A percentile compares a stretch with the other conserved stretches of the same genome.
Evolutionary conservation across 2,329 filamentous ascomycete species (phyloP).

Genomic region (Talaromyces sp.): DNA sequence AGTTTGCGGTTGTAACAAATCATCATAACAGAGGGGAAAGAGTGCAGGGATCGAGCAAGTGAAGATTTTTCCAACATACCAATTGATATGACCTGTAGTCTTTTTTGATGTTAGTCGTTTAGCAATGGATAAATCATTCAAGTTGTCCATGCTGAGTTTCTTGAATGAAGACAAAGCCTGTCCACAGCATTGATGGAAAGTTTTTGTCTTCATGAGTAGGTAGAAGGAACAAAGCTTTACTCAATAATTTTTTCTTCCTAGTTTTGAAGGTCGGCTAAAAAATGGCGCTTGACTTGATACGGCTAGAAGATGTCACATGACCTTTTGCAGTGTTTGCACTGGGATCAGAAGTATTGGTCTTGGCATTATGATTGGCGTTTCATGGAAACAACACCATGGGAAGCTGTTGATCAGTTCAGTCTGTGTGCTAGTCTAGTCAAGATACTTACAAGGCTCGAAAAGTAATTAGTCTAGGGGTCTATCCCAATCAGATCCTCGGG

Average conservation of each 20-base stretch:
- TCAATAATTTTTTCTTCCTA: conserved; percentile 7
- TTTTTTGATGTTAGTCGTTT: neutral
- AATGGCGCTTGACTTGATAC: neutral
- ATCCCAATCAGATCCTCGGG: neutral
- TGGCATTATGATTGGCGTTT: neutral
- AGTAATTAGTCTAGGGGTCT: neutral
- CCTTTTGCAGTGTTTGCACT: conserved; percentile 15
- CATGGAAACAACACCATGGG: neutral
- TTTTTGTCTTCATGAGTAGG: neutral
- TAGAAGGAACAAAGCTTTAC: neutral
- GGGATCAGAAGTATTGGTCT: neutral
- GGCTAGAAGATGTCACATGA: conserved; percentile 10
- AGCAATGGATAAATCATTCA: neutral
- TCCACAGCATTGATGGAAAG: conserved; percentile 10
- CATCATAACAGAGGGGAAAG: conserved; percentile 61
- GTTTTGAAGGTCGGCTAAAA: conserved; percentile 16
- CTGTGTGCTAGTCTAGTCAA: neutral
- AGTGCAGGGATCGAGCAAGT: conserved; percentile 17
- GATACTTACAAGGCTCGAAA: neutral
- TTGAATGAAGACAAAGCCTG: neutral
- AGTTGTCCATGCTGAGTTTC: neutral
- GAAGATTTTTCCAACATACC: conserved; percentile 16
- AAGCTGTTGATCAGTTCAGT: neutral
- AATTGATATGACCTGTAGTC: conserved; percentile 3
- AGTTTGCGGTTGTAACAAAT: conserved; percentile 80